Base-by-base conservation (phyloP, 2,329 filamentous ascomycete genomes). In the Fusarium albidum region DNA sequence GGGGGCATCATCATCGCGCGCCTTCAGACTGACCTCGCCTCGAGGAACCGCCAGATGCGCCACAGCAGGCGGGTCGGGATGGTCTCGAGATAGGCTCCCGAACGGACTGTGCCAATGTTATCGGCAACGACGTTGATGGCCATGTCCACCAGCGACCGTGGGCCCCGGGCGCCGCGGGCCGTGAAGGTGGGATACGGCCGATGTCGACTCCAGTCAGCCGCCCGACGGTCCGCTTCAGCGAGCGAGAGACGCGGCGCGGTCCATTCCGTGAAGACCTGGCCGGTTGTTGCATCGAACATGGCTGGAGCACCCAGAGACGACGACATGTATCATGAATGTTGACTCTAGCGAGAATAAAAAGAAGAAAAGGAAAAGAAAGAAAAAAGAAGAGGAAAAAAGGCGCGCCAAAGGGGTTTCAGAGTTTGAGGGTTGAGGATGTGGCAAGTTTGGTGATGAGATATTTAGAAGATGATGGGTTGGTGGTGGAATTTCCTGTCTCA, bases 11-110 rank as follows among this genome's bases (percentile, higher is more conserved):
- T n/a, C n/a, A 21, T 48, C 26, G 47, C 37, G 34, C 17, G 25
- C 41, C 17, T 32, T 48, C 38, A 21, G 7, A 69, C 71, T 35
- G 28, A 76, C 75, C 75, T 72, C 47, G 73, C 70, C 45, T 75
- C 71, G 4, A 77, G 62, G 40, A 75, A 69, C n/a, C 67, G 66
- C 74, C 75, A 78, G 13, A 78, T 61, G 28, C 69, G 72, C 70
- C 69, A 69, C 12, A 73, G 44, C 27, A 76, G 53, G n/a, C 63
- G 64, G 29, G 46, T 43, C 8, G 76, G 74, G n/a, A 78, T 55
- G 9, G 53, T 48, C 3, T 74, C 68, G 1, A 78, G 61, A 46
- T 74, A 61, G 13, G 69, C 61, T 15, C 65, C 59, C 3, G 72
- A 68, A 9, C 49, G 55, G 15, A 77, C 61, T 32, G 69, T 61